These are phyloP conservation scores for Paracoccidioides brasiliensis DNA, from an alignment of 2,329 filamentous ascomycete species.

Conservation along the genomic window DNA sequence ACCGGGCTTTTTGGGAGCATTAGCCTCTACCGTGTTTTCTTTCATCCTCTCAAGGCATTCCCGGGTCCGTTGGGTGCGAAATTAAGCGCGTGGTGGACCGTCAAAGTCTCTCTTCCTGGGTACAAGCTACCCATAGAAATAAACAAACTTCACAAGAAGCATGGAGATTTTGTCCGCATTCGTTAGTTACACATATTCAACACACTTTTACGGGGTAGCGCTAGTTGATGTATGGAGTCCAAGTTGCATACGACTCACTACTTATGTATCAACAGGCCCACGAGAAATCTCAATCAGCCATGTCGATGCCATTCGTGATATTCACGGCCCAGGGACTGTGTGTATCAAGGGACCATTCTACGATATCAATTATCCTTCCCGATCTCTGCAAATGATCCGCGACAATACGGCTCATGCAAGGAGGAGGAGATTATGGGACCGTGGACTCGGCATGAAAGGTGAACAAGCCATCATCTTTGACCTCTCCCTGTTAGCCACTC, in stretches of 20 bases:
- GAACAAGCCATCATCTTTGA: not conserved
- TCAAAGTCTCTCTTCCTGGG: constrained; percentile 7
- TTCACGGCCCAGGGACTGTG: constrained; percentile 11
- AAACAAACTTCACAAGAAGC: constrained; percentile 13
- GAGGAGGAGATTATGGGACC: constrained; percentile 18
- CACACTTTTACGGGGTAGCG: not conserved
- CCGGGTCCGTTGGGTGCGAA: constrained; percentile 15
- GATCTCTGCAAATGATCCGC: constrained; percentile 15
- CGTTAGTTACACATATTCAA: not conserved
- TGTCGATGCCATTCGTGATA: constrained; percentile 7
- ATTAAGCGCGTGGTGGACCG: constrained; percentile 13
- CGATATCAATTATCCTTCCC: constrained; percentile 10
- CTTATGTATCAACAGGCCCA: constrained; percentile 7
- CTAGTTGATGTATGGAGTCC: not conserved
- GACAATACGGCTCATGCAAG: constrained; percentile 13
- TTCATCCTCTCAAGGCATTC: constrained; percentile 15
- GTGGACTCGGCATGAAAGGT: constrained; percentile 20
- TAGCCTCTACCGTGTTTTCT: constrained; percentile 15
- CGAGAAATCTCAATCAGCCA: constrained; percentile 13
- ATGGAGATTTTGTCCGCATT: constrained; percentile 19
- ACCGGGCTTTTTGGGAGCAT: constrained; percentile 11
- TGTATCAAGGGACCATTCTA: constrained; percentile 19
- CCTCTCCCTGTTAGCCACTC: not conserved
- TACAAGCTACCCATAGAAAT: constrained; percentile 9
- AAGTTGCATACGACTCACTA: not conserved